Evolutionary conservation across 768 basidiomycete genomes (phyloP).

Genomic region (Strobilomyces echinocephalus): DNA sequence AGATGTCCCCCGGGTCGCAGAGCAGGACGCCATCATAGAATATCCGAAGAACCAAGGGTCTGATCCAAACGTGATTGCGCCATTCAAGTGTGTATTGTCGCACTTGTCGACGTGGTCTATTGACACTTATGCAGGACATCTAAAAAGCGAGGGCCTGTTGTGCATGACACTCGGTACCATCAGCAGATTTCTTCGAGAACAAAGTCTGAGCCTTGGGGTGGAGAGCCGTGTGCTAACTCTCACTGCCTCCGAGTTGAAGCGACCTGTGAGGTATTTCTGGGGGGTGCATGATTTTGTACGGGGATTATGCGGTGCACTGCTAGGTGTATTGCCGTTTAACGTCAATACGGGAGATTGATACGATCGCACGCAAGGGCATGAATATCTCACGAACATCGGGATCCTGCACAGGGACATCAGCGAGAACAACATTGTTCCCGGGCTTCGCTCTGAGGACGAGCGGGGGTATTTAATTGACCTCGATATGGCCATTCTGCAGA

Average conservation of each 20-base stretch:
- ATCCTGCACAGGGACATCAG: not conserved
- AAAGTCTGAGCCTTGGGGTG: not conserved
- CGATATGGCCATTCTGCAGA: too few species aligned
- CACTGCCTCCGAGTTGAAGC: not conserved
- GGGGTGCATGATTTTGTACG: not conserved
- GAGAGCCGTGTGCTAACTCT: not conserved
- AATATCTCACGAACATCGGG: not conserved
- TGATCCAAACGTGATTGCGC: not conserved
- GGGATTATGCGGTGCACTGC: not conserved
- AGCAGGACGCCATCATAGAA: not conserved
- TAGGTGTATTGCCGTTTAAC: not conserved
- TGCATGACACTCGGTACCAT: slow-evolving; percentile 3
- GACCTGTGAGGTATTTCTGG: not conserved
- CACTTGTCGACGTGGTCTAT: not conserved
- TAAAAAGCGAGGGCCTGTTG: not conserved
- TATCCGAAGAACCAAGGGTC: not conserved
- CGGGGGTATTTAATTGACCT: too few species aligned
- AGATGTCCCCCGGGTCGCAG: not conserved
- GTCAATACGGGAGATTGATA: not conserved
- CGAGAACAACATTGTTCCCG: not conserved
- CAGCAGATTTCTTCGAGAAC: not conserved
- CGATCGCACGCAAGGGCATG: not conserved
- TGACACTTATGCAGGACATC: not conserved
- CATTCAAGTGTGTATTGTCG: not conserved
- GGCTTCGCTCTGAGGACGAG: too few species aligned